Base-by-base conservation (phyloP, 768 basidiomycete genomes). In the Podaxis rugospora region DNA sequence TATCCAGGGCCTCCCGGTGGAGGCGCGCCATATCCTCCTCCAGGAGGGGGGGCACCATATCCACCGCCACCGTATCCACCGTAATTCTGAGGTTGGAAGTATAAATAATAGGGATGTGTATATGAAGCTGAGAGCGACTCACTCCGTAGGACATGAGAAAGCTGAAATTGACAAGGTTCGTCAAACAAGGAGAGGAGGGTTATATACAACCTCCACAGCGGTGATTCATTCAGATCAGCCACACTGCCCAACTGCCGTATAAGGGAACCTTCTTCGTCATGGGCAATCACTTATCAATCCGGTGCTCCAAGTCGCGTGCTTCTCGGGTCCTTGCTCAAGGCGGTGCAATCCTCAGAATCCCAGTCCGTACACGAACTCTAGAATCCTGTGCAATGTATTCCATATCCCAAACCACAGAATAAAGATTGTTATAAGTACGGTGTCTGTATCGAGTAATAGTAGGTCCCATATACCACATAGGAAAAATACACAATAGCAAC, bases 61-160 rank as follows among this genome's bases (percentile, higher is more conserved):
- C 69, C 57, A 16, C 51, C 44, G 53, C 59, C 65, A 40, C 68
- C 68, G 58, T 70, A 71, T 42, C 65, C 70, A 18, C 67, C 57
- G 61, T 27, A 66, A 37, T 40, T 42, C 40, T 28, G 35, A 21
- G 6, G n/a, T 25, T 35, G 42, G 3, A 35, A 7, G 11, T 0
- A 18, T n/a, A 2, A 57, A 13, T 18, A 39, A 14, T 18, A 21
- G 18, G 3, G 14, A 42, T 42, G n/a, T 42, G 13, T 2, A 44
- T 44, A 3, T 44, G n/a, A 16, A n/a, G 16, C 18, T 18, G n/a
- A 18, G 14, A n/a, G 7, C 3, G 0, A 64, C 67, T 61, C 63
- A 69, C 70, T 35, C 74, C 73, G 73, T 75, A 76, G 39, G 77
- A 76, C 76, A 78, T 76, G 16, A 51, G 66, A 35, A 21, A 57